These are phyloP conservation scores for Chenopodium formosanum DNA, from an alignment of 148 eudicot species.

Conservation along the genomic window DNA sequence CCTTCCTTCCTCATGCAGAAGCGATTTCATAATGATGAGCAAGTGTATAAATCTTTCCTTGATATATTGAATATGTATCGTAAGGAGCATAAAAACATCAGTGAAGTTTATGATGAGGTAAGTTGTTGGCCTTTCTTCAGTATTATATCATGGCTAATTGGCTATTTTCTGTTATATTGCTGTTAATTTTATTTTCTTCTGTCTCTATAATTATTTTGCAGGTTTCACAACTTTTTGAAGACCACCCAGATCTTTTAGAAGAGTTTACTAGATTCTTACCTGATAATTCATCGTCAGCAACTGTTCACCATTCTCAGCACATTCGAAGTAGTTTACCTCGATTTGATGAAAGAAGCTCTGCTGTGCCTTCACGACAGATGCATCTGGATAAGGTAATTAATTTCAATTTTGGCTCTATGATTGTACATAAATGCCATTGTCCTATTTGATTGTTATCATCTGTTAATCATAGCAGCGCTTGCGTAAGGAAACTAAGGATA, in stretches of 20 bases:
- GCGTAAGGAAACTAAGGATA: conserved; percentile 74
- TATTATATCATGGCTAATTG: conserved; percentile 6
- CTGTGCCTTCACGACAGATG: conserved; percentile 50
- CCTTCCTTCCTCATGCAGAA: conserved; percentile 40
- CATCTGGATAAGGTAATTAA: conserved; percentile 61
- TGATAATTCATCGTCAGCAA: conserved; percentile 64
- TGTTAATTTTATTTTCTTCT: not conserved
- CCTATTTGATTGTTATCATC: not conserved
- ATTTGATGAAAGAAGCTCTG: conserved; percentile 65
- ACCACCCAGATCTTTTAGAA: conserved; percentile 81
- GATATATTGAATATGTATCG: conserved; percentile 93
- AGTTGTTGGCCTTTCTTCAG: not conserved
- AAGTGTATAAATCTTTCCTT: conserved; percentile 86
- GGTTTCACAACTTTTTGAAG: conserved; percentile 80
- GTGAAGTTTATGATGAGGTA: conserved; percentile 94
- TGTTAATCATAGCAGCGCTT: conserved; percentile 48
- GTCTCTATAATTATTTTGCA: conserved; percentile 18
- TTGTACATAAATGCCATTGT: not conserved
- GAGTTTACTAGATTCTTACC: conserved; percentile 97
- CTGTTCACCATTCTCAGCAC: conserved; percentile 48
- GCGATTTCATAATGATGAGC: conserved; percentile 88
- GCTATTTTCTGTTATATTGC: not conserved
- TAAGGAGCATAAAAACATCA: conserved; percentile 83
- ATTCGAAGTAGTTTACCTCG: conserved; percentile 47
- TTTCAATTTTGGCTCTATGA: not conserved